Evolutionary conservation across 148 eudicot species (phyloP).

Genomic region (Dysphania ambrosioides): DNA sequence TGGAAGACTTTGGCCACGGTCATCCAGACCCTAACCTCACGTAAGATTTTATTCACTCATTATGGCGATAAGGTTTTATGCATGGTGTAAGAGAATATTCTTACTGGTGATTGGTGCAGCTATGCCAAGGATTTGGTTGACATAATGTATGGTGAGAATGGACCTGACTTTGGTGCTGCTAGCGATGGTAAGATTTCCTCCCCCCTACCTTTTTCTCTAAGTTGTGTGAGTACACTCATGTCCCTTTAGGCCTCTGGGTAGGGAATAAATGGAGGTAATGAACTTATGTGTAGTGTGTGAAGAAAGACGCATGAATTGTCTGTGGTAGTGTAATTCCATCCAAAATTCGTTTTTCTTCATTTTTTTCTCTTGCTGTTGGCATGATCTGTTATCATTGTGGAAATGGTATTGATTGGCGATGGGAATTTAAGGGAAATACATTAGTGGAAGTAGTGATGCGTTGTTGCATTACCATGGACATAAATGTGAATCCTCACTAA

Average conservation of each 20-base stretch:
- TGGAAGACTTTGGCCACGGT: slow-evolving; percentile 98
- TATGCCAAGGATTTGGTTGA: slow-evolving; percentile 90
- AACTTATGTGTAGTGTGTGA: not conserved
- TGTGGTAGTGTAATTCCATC: not conserved
- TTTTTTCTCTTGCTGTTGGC: no score
- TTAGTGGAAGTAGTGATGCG: not conserved
- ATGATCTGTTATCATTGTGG: not conserved
- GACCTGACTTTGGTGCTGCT: slow-evolving; percentile 98
- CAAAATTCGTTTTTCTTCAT: not conserved
- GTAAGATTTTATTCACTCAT: slow-evolving; percentile 46
- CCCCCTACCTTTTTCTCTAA: not conserved
- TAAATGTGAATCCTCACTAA: not conserved
- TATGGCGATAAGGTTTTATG: not conserved
- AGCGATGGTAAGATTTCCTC: slow-evolving; percentile 71
- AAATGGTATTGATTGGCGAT: not conserved
- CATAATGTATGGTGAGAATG: slow-evolving; percentile 69
- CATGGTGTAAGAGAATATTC: slow-evolving; percentile 18
- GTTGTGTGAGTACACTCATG: not conserved
- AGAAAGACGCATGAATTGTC: not conserved
- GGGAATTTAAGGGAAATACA: not conserved
- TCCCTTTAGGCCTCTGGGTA: not conserved
- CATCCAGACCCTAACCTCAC: slow-evolving; percentile 99
- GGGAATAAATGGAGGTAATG: not conserved
- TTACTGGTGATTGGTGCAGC: slow-evolving; percentile 41
- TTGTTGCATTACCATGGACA: not conserved